These are phyloP conservation scores for Vitellaria paradoxa DNA, from an alignment of 179 eudicot genomes.

Conservation along the genomic window DNA sequence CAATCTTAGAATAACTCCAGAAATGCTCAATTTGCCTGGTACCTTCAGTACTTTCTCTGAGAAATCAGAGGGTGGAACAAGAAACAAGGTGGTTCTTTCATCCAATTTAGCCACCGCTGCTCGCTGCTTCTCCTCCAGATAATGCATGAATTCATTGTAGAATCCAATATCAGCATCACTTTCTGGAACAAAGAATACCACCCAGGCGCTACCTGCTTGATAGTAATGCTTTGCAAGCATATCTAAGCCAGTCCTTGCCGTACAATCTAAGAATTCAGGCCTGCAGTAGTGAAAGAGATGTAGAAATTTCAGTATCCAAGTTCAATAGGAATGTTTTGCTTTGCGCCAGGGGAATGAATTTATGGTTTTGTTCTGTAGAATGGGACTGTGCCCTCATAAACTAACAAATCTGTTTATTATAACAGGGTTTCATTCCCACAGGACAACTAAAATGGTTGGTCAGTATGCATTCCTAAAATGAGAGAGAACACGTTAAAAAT, in stretches of 20 bases:
- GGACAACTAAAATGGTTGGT: not conserved
- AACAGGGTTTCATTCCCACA: not conserved
- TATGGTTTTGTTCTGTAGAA: not conserved
- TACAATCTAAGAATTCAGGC: constrained; percentile 80
- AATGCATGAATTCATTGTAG: constrained; percentile 79
- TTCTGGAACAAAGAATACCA: constrained; percentile 78
- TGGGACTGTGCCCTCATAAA: not conserved
- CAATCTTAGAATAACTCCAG: constrained; percentile 73
- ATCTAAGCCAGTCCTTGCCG: constrained; percentile 81
- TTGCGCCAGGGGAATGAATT: not conserved
- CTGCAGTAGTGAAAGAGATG: constrained; percentile 32
- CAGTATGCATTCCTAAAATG: not conserved
- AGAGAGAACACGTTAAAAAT: not conserved
- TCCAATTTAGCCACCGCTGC: constrained; percentile 89
- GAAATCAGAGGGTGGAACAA: constrained; percentile 91
- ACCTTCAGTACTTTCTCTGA: constrained; percentile 81
- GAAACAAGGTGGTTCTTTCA: constrained; percentile 65
- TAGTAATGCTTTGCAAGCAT: constrained; percentile 89
- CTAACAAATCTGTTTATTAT: not conserved
- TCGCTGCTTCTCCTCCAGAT: constrained; percentile 73
- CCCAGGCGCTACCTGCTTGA: constrained; percentile 73
- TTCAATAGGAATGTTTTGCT: not conserved
- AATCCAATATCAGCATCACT: constrained; percentile 69
- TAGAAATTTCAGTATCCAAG: not conserved
- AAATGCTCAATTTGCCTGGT: constrained; percentile 80